These are phyloP conservation scores for Boechera stricta DNA, from an alignment of 345 rosid genomes.

Conservation along the genomic window DNA sequence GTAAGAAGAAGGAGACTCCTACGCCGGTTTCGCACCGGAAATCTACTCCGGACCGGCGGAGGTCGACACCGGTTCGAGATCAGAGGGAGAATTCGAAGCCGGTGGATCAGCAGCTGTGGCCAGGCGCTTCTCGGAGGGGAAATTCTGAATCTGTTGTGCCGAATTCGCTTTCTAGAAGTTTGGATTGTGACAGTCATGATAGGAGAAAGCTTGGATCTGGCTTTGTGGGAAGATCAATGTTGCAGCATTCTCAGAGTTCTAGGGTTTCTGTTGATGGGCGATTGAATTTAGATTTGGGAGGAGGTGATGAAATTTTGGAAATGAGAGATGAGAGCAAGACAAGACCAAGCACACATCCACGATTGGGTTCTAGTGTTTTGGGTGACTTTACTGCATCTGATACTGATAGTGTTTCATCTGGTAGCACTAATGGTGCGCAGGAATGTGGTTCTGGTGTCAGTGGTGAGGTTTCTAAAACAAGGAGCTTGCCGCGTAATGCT, in stretches of 20 bases:
- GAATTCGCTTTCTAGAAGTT: constrained; percentile 56
- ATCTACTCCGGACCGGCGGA: constrained; percentile 67
- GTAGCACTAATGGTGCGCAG: constrained; percentile 65
- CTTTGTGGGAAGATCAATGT: constrained; percentile 52
- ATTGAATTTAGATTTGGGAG: constrained; percentile 63
- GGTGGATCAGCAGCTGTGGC: constrained; percentile 75
- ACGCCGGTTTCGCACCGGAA: constrained; percentile 55
- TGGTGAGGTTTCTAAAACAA: constrained; percentile 49
- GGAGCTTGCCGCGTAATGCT: constrained; percentile 54
- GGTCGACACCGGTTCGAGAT: constrained; percentile 64
- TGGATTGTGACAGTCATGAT: constrained; percentile 54
- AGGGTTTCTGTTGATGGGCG: constrained; percentile 58
- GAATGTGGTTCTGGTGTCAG: constrained; percentile 47
- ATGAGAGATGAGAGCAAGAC: constrained; percentile 43
- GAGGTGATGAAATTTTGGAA: constrained; percentile 44
- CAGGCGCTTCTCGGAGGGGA: constrained; percentile 65
- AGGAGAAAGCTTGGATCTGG: constrained; percentile 68
- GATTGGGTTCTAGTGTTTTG: constrained; percentile 43
- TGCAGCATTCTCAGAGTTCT: constrained; percentile 63
- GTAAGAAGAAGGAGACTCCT: constrained; percentile 68
- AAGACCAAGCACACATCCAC: constrained; percentile 53
- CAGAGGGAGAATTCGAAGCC: constrained; percentile 65
- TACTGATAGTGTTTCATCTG: constrained; percentile 81
- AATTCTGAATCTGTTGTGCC: constrained; percentile 49
- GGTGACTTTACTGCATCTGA: constrained; percentile 76